phyloP scores from a whole-genome alignment of 2,329 filamentous ascomycete genomes.

The Claviceps sp. region DNA sequence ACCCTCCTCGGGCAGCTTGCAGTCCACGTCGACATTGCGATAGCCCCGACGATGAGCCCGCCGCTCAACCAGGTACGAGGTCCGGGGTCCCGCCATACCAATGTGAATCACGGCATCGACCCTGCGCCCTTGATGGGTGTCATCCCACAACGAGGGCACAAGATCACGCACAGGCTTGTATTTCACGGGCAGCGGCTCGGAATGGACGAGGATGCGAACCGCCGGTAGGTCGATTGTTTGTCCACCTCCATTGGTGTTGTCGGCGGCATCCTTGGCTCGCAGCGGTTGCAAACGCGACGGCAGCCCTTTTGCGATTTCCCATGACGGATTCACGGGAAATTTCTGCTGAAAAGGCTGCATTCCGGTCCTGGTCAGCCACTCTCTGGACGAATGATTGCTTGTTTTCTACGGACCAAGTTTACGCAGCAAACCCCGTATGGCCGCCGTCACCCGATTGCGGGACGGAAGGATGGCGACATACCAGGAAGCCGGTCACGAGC shows the following conservation, averaged over 20 bases:
- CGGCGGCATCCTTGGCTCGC: slow-evolving; percentile 24
- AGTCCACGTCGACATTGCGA: slow-evolving; percentile 55
- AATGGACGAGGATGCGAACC: slow-evolving; percentile 52
- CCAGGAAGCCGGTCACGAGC: slow-evolving; percentile 48
- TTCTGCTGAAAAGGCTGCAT: slow-evolving; percentile 55
- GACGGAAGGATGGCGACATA: slow-evolving; percentile 21
- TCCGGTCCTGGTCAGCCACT: slow-evolving; percentile 7
- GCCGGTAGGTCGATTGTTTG: slow-evolving; percentile 22
- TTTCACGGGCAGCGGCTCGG: slow-evolving; percentile 53
- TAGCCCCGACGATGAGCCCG: slow-evolving; percentile 62
- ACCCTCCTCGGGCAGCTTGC: slow-evolving; percentile 40
- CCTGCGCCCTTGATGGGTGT: slow-evolving; percentile 18
- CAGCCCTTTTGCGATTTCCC: slow-evolving; percentile 60
- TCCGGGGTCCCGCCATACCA: slow-evolving; percentile 56
- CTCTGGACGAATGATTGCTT: not conserved
- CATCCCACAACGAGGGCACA: slow-evolving; percentile 49
- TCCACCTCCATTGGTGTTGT: slow-evolving; percentile 14
- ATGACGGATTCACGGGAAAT: slow-evolving; percentile 65
- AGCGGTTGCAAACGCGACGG: slow-evolving; percentile 47
- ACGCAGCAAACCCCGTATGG: no score
- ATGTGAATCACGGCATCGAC: slow-evolving; percentile 64
- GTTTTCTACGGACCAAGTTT: not conserved
- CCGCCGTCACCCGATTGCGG: not conserved
- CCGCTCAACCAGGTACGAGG: slow-evolving; percentile 58
- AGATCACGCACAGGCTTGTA: slow-evolving; percentile 53